A percentile compares a stretch with the other conserved stretches of the same genome.
Evolutionary conservation across 2,329 filamentous ascomycete genomes (phyloP).

Genomic region (Talaromyces verruculosus): DNA sequence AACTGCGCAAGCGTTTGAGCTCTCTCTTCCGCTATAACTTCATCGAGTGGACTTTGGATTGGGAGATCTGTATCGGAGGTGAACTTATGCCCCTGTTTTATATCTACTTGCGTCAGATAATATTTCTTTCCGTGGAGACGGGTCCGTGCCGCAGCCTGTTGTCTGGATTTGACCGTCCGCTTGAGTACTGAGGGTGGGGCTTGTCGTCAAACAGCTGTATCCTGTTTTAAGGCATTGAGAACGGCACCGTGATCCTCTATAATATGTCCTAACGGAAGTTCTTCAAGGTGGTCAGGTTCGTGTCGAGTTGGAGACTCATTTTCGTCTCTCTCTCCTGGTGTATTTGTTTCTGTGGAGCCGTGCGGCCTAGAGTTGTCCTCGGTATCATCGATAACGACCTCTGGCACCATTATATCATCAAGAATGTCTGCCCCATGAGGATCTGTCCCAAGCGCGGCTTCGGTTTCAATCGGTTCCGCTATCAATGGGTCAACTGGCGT

Average conservation of each 20-base stretch:
- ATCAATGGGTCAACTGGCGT: neutral
- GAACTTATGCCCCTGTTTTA: too few species aligned
- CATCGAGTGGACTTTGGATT: too few species aligned
- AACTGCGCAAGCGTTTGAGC: too few species aligned
- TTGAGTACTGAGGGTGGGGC: neutral
- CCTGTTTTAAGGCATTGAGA: neutral
- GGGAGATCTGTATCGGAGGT: too few species aligned
- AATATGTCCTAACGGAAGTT: neutral
- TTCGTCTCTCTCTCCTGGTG: neutral
- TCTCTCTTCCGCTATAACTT: too few species aligned
- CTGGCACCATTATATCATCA: neutral
- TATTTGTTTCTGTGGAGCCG: neutral
- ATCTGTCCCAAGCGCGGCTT: neutral
- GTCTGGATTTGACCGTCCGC: too few species aligned
- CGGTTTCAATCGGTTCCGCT: neutral
- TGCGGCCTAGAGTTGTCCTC: neutral
- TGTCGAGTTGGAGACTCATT: neutral
- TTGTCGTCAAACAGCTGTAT: neutral
- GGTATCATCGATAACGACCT: neutral
- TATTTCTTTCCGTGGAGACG: too few species aligned
- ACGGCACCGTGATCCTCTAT: neutral
- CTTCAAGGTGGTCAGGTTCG: neutral
- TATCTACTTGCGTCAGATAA: too few species aligned
- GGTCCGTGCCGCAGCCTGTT: too few species aligned
- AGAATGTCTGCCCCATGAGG: neutral